These are phyloP conservation scores for Sporisorium graminicola DNA, from an alignment of 1,284 basidiomycete genomes.

Conservation along the genomic window DNA sequence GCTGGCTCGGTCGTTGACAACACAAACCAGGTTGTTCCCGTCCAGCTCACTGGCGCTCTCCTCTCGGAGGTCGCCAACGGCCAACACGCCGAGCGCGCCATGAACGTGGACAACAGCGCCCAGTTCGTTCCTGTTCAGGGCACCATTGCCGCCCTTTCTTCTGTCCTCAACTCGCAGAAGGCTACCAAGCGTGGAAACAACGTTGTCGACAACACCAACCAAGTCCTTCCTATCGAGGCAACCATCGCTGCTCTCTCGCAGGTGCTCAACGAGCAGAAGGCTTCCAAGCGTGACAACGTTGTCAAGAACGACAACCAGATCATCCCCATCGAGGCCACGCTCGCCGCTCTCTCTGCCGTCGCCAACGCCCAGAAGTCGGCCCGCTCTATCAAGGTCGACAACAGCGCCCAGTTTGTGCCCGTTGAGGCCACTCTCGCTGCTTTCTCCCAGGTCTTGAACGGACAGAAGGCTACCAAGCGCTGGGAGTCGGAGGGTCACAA, in stretches of 20 bases:
- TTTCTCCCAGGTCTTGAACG: slow-evolving; percentile 39
- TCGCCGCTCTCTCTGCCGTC: slow-evolving; percentile 28
- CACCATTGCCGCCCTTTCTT: slow-evolving; percentile 35
- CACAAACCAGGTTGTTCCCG: slow-evolving; percentile 47
- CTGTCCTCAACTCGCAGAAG: slow-evolving; percentile 33
- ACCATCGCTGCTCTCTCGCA: slow-evolving; percentile 37
- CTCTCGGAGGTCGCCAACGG: slow-evolving; percentile 48
- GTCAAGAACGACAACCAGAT: slow-evolving; percentile 42
- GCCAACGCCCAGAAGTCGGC: slow-evolving; percentile 25
- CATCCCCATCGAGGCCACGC: slow-evolving; percentile 35
- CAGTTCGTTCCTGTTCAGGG: slow-evolving; percentile 41
- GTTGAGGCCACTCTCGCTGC: slow-evolving; percentile 24
- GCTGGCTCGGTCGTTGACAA: slow-evolving; percentile 35
- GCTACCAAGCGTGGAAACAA: slow-evolving; percentile 18
- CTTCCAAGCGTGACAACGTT: slow-evolving; percentile 23
- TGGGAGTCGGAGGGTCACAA: slow-evolving; percentile 12
- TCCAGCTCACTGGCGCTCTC: slow-evolving; percentile 39
- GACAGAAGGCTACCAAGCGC: slow-evolving; percentile 26
- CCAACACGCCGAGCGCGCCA: slow-evolving; percentile 36
- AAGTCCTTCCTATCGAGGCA: slow-evolving; percentile 39
- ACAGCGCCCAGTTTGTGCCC: slow-evolving; percentile 31
- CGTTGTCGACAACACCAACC: slow-evolving; percentile 30
- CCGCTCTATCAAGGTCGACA: slow-evolving; percentile 16
- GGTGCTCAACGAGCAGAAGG: slow-evolving; percentile 43
- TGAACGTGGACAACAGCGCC: slow-evolving; percentile 37